phyloP scores from a whole-genome alignment of 257 asterid species.

The Fraxinus anomala region DNA sequence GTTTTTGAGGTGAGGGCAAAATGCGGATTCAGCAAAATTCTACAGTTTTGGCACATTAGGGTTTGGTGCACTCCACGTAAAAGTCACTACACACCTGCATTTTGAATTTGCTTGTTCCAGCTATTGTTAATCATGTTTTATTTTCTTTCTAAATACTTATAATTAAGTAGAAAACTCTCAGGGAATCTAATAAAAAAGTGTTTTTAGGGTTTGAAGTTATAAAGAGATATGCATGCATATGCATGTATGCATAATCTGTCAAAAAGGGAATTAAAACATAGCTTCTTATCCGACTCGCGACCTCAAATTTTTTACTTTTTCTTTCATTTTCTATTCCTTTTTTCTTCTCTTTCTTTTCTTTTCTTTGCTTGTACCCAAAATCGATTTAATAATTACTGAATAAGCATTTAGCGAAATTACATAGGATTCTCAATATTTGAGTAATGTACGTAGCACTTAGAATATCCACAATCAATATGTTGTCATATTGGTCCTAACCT shows the following conservation, averaged over 20 bases:
- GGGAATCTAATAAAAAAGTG: neutral
- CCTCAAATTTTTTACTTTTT: neutral
- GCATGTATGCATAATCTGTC: neutral
- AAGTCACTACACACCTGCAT: constrained; percentile 23
- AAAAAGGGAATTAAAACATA: too few species aligned
- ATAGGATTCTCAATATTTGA: neutral
- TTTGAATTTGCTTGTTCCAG: neutral
- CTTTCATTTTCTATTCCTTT: neutral
- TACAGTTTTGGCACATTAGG: constrained; percentile 24
- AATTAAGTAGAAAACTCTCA: neutral
- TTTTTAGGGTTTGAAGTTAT: neutral
- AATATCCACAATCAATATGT: neutral
- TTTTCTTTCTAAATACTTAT: neutral
- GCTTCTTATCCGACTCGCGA: neutral
- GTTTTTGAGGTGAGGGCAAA: neutral
- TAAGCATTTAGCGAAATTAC: too few species aligned
- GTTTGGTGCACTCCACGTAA: constrained; percentile 33
- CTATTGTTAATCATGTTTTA: neutral
- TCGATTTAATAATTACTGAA: too few species aligned
- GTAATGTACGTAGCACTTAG: neutral
- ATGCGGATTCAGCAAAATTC: neutral
- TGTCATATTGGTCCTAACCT: neutral
- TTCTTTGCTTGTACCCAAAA: neutral
- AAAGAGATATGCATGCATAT: neutral
- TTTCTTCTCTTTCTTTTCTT: neutral